phyloP scores from a whole-genome alignment of 306 rosid species.

The Pterocarpus macrocarpus region DNA sequence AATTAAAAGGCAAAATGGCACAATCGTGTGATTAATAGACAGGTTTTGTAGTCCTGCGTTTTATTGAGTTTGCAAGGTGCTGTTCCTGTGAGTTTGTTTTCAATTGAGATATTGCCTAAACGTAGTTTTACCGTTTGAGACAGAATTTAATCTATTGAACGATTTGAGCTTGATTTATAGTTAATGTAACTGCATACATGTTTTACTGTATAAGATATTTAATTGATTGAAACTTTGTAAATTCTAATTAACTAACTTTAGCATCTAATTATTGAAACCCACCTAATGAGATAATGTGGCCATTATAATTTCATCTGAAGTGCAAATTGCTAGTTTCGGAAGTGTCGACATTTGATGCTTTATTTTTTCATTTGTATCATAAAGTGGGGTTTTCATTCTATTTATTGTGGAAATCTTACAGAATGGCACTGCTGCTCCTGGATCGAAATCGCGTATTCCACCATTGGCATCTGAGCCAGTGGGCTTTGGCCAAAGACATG shows the following conservation, averaged over 20 bases:
- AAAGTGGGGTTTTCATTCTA: conserved; percentile 20
- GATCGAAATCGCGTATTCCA: conserved; percentile 79
- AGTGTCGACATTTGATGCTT: conserved; percentile 27
- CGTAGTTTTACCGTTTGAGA: conserved; percentile 17
- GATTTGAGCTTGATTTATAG: conserved; percentile 30
- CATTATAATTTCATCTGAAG: conserved; percentile 5
- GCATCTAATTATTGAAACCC: not conserved
- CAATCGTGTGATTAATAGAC: conserved; percentile 17
- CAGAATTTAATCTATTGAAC: not conserved
- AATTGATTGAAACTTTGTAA: conserved; percentile 24
- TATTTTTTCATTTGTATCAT: conserved; percentile 27
- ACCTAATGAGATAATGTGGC: not conserved
- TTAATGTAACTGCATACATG: conserved; percentile 14
- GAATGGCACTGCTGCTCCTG: conserved; percentile 75
- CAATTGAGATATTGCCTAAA: not conserved
- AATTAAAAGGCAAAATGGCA: not conserved
- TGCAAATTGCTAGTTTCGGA: conserved; percentile 5
- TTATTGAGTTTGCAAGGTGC: conserved; percentile 26
- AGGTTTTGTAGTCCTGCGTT: conserved; percentile 12
- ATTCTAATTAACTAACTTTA: conserved; percentile 2
- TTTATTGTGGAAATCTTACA: conserved; percentile 51
- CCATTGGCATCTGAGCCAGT: conserved; percentile 68
- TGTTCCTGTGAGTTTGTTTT: conserved; percentile 9
- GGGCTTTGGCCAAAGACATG: conserved; percentile 90
- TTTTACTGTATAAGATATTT: not conserved